phyloP scores from a whole-genome alignment of 176 grass and related monocot species.

The Tuctoria greenei region DNA sequence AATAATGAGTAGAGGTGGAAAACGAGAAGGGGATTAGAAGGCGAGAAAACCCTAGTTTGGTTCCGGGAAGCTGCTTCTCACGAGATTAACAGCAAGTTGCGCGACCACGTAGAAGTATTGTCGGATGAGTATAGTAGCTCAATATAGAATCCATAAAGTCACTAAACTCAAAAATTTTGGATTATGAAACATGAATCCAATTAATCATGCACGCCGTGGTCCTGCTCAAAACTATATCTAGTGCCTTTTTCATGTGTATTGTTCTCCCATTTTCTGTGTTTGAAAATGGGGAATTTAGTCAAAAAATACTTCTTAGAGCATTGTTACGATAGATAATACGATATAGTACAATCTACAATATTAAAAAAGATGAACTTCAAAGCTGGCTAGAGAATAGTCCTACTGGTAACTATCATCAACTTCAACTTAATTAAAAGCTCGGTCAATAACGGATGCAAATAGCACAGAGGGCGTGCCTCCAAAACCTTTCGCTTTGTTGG shows the following conservation, averaged over 20 bases:
- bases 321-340: no score
- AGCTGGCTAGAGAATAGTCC: not conserved
- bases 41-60: not conserved
- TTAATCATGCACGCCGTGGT: no score
- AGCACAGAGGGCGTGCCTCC: not conserved
- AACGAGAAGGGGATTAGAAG: not conserved
- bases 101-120: no score
- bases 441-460: not conserved
- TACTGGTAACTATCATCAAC: not conserved
- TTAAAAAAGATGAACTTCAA: not conserved
- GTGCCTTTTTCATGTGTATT: no score
- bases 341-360: no score
- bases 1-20: not conserved
- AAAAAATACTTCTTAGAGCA: no score
- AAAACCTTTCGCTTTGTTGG: not conserved
- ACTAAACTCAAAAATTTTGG: not conserved
- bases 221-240: no score
- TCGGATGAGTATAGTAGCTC: no score
- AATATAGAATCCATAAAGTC: no score
- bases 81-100: not conserved
- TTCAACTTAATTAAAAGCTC: not conserved
- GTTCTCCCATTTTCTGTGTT: no score
- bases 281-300: no score
- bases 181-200: no score
- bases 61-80: not conserved